Percentiles rank a stretch among this genome's conserved stretches.
These are phyloP conservation scores for Salvia sclarea DNA, from an alignment of 305 asterid genomes.

Conservation along the genomic window DNA sequence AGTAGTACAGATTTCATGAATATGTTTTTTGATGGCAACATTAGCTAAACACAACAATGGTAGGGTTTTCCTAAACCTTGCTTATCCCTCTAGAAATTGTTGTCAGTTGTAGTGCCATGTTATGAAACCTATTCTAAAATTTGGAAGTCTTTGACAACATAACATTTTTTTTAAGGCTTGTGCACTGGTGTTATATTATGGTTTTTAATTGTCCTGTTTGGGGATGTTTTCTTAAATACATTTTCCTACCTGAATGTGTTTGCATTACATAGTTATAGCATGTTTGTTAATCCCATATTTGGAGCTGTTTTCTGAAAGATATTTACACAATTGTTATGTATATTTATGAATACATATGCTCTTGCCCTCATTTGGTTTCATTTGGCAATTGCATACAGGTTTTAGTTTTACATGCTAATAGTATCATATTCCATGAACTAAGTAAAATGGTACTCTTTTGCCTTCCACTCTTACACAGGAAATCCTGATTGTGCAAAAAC, in stretches of 20 bases:
- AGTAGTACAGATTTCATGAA: background rate
- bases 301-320: background rate
- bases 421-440: background rate
- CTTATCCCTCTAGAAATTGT: background rate
- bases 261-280: background rate
- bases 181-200: constrained; percentile 40
- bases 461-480: background rate
- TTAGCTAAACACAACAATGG: background rate
- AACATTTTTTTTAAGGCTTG: background rate
- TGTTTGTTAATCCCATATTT: background rate
- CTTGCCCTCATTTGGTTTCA: background rate
- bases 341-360: background rate
- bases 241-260: background rate
- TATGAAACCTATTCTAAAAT: background rate
- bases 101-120: background rate
- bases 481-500: background rate
- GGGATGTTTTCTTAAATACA: constrained; percentile 13
- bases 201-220: background rate
- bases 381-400: background rate
- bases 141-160: background rate
- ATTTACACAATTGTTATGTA: background rate
- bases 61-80: background rate
- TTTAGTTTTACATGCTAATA: too few species aligned
- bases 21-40: background rate
- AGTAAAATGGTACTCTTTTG: background rate